Evolutionary conservation across 148 eudicot genomes (phyloP).

Genomic region (Cornus kousa): DNA sequence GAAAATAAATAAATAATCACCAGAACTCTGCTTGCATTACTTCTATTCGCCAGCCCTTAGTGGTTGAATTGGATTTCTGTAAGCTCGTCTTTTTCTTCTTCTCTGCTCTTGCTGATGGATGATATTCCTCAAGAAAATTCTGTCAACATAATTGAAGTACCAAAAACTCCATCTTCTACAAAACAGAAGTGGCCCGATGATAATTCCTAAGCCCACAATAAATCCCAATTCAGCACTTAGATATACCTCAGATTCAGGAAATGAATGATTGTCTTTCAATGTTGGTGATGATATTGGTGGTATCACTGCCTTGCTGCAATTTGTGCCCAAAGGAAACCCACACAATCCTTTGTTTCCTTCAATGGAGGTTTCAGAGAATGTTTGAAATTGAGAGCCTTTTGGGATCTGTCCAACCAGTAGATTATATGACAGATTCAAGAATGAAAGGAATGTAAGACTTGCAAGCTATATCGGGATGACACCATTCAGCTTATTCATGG

Average conservation of each 20-base stretch:
- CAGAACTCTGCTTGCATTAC: too few relatives aligned
- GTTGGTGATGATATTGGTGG: neutral
- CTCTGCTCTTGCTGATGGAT: neutral
- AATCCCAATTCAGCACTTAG: conserved; percentile 18
- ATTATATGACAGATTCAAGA: conserved; percentile 27
- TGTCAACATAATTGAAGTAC: conserved; percentile 12
- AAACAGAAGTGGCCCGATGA: conserved; percentile 16
- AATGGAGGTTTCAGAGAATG: conserved; percentile 15
- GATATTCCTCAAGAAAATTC: neutral
- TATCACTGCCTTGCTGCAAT: neutral
- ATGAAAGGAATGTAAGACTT: conserved; percentile 16
- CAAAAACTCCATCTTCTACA: conserved; percentile 19
- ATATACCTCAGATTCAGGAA: neutral
- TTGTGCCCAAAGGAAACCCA: neutral
- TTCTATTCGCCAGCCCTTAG: too few relatives aligned
- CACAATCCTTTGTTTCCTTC: conserved; percentile 24
- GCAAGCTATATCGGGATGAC: conserved; percentile 16
- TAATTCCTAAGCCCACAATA: conserved; percentile 14
- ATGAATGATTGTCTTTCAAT: neutral
- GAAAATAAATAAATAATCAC: too few relatives aligned
- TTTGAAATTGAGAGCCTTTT: neutral
- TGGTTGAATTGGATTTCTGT: too few relatives aligned
- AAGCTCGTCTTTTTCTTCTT: neutral
- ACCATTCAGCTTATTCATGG: conserved; percentile 19
- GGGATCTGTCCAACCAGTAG: conserved; percentile 24